Evolutionary conservation across 179 eudicot species (phyloP), one percentile per base, ranked within the genome.

Genomic region (Silene coronaria): DNA sequence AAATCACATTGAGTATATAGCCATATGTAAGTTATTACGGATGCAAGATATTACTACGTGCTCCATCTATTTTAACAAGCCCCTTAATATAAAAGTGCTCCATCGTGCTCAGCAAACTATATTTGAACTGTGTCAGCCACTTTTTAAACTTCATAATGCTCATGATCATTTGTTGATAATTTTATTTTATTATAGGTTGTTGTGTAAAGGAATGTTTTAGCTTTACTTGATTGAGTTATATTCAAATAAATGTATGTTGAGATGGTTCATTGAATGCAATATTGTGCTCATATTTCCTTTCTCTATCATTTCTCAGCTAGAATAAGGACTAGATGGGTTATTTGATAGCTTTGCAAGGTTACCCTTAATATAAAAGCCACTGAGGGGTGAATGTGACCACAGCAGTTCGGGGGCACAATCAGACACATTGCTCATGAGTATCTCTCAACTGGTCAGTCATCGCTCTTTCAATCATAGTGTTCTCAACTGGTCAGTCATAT

Each of bases 271-370:
- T 42, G 36, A 62, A 51, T 4, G 27, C n/a, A 14, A 36, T 9
- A 28, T 14, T 79, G 67, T 67, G 13, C 74, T 65, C 28, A 61
- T 36, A 13, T 59, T 59, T 26, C 4, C 12, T 64, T 26, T 57
- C 53, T 59, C 12, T 73, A 17, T 42, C 26, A 57, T 65, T 13
- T 82, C 45, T 83, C 90, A 96, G 99, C 90, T 96, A 75, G 98
- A 96, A 80, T 89, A 87, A 88, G 99, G 99, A 62, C 98, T 96
- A 58, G 88, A 85, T 78, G 88, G 88, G 68, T 65, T 85, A 63
- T 85, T 85, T 81, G 86, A 80, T 61, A 85, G 86, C 85, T 85
- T 85, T 81, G 88, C 88, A 11, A 85, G 88, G 76, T 72, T 85
- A n/a, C n/a, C n/a, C n/a, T n/a, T n/a, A n/a, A n/a, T n/a, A n/a